These are phyloP conservation scores for Pseudogymnoascus sp. DNA, from an alignment of 2,329 filamentous ascomycete genomes.

Conservation along the genomic window DNA sequence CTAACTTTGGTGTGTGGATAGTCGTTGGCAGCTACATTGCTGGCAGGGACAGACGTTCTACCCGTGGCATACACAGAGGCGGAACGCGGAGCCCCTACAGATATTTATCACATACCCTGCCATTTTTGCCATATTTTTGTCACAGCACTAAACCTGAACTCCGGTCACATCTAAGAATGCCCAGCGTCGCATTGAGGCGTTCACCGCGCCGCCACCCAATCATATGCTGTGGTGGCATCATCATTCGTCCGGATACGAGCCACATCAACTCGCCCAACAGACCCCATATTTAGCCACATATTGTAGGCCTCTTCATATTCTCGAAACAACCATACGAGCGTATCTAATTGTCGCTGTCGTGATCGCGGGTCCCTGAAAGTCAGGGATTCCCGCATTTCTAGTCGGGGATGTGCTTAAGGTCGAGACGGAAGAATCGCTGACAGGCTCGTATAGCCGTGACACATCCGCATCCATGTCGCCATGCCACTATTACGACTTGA, in stretches of 20 bases:
- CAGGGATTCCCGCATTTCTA: background rate
- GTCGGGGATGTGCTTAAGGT: background rate
- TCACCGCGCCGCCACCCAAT: background rate
- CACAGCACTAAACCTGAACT: background rate
- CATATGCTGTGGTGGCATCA: background rate
- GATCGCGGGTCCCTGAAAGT: background rate
- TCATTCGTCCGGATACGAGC: background rate
- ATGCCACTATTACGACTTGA: background rate
- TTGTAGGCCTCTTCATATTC: background rate
- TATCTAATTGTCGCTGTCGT: background rate
- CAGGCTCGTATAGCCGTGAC: background rate
- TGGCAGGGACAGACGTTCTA: background rate
- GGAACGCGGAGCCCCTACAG: background rate
- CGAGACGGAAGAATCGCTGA: background rate
- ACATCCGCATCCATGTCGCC: background rate
- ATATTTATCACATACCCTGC: background rate
- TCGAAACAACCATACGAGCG: background rate
- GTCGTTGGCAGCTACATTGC: background rate
- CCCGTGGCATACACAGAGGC: background rate
- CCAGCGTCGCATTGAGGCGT: background rate
- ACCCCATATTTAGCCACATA: slow-evolving; percentile 4
- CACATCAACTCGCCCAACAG: background rate
- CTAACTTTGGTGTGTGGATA: no score
- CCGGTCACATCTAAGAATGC: background rate
- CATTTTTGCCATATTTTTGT: background rate